These are phyloP conservation scores for Alternaria hordeiaustralica DNA, from an alignment of 2,329 filamentous ascomycete species.

Conservation along the genomic window DNA sequence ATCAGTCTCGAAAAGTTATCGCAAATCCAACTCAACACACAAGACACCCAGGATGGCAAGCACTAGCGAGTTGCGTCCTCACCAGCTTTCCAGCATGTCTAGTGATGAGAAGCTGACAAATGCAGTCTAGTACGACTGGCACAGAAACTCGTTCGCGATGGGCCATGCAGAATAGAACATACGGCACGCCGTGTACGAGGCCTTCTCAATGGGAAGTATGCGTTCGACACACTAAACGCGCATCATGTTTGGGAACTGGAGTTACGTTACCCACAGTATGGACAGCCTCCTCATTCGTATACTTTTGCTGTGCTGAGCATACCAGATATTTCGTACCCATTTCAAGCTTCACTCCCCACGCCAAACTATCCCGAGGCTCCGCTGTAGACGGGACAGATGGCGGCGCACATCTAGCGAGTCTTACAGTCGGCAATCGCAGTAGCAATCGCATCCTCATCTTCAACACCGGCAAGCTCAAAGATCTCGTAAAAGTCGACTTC, in stretches of 20 bases:
- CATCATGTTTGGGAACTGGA: constrained; percentile 48
- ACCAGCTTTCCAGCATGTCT: no score
- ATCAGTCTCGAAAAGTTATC: accelerated
- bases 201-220: constrained; percentile 40
- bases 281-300: no score
- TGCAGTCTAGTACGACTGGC: constrained; percentile 50
- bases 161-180: constrained; percentile 41
- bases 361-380: constrained; percentile 19
- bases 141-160: constrained; percentile 49
- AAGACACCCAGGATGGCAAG: background rate
- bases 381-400: constrained; percentile 26
- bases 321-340: constrained; percentile 40
- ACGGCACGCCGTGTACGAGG: constrained; percentile 43
- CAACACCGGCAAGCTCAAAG: constrained; percentile 24
- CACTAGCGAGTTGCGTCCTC: constrained; percentile 2
- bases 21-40: no score
- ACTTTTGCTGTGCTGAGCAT: background rate
- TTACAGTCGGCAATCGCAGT: constrained; percentile 25
- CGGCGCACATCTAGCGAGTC: constrained; percentile 26
- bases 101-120: background rate
- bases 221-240: constrained; percentile 43
- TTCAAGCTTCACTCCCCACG: constrained; percentile 23
- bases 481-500: constrained; percentile 44
- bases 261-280: constrained; percentile 44
- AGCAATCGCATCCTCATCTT: constrained; percentile 39